Evolutionary conservation across 306 rosid species (phyloP), one percentile per base, ranked within the genome.

Genomic region (Leucaena leucocephala): DNA sequence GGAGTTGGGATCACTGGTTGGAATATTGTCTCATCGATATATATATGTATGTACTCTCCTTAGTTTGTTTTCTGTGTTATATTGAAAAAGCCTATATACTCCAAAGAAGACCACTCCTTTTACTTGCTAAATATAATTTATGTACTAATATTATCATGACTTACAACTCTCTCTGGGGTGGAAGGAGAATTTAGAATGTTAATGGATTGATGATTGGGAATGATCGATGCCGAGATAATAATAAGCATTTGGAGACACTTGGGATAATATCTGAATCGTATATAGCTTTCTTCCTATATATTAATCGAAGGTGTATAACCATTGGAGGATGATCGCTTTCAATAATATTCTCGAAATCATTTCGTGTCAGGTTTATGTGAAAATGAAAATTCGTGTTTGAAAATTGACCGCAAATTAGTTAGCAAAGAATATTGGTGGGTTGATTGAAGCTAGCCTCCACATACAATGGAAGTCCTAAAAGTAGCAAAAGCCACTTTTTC

Each of bases 201-300:
- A 22, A 77, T 66, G 22, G 36, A 58, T 16, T 76, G 75, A 27
- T 27, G 27, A 27, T 27, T 27, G 27, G 27, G 27, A 27, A 27
- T 27, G 27, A 27, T 27, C 80, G 27, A 27, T 27, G 82, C 82
- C 79, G 82, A 85, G 63, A 57, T 57, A 10, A 21, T 57, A 4
- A 63, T 63, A 76, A 42, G 80, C 49, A 49, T 80, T 84, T 81
- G 38, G 68, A 71, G 85, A 86, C 86, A 79, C 67, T 38, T 46
- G 10, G 88, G 89, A 84, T 83, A 87, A 85, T 87, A 90, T 88
- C 83, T 80, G 87, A 78, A 86, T 81, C 87, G 75, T 81, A 86
- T 86, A 83, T 84, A 78, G 80, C 71, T 80, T 78, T 13, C 40
- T 84, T 83, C 22, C 65, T 78, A 27, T 27, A 27, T 27, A 27